Conservation (phyloP, 352 stramenopile genomes). For the Pythium phragmitis region DNA sequence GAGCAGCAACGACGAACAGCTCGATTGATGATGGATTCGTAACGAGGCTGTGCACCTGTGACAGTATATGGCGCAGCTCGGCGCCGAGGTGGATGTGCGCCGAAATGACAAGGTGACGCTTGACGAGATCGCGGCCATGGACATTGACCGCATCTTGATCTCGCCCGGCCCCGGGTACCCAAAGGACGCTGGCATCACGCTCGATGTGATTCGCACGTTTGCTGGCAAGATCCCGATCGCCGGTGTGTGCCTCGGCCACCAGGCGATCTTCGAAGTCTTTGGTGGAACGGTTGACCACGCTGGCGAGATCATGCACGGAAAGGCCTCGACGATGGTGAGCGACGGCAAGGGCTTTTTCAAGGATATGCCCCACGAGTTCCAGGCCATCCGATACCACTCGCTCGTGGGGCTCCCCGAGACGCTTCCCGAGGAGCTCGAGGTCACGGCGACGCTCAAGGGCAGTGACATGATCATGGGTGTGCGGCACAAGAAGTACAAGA, state of each 20-base stretch:
- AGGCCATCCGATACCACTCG: constrained; percentile 87
- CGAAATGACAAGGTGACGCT: constrained; percentile 86
- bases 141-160: constrained; percentile 87
- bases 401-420: constrained; percentile 82
- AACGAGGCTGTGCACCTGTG: not conserved
- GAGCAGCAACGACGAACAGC: not conserved
- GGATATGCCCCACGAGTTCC: constrained; percentile 74
- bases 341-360: constrained; percentile 86
- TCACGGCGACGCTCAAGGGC: constrained; percentile 81
- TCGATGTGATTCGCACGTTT: constrained; percentile 82
- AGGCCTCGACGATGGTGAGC: constrained; percentile 80
- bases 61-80: constrained; percentile 85
- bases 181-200: constrained; percentile 80
- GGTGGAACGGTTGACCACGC: constrained; percentile 82
- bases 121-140: constrained; percentile 70
- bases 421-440: constrained; percentile 68
- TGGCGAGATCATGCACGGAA: constrained; percentile 88
- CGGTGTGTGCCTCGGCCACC: constrained; percentile 80
- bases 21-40: constrained; percentile 3
- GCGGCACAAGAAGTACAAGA: constrained; percentile 82
- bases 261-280: constrained; percentile 89
- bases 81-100: constrained; percentile 73
- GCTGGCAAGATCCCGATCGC: constrained; percentile 81
- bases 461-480: constrained; percentile 90
- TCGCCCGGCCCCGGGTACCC: constrained; percentile 82